Evolutionary conservation across 768 basidiomycete genomes (phyloP).

Genomic region (Phylloporus sp.): DNA sequence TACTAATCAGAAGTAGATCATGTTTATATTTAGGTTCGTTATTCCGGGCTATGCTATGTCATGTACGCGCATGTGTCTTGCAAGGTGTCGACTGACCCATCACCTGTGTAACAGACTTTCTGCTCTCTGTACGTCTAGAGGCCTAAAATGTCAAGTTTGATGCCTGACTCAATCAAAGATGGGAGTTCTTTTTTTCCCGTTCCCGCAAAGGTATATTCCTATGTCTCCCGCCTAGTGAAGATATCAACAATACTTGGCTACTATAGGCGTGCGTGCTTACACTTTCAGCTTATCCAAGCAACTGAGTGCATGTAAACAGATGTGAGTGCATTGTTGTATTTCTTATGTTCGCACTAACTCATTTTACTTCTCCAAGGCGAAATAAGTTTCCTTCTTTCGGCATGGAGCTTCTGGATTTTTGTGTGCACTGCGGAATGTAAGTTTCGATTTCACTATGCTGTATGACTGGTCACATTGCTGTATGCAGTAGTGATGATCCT

Average conservation of each 20-base stretch:
- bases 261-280: not conserved
- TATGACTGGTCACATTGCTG: not conserved
- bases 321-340: not conserved
- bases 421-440: not conserved
- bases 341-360: not conserved
- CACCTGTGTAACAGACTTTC: not conserved
- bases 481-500: not conserved
- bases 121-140: not conserved
- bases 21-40: not conserved
- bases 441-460: not conserved
- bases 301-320: not conserved
- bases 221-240: not conserved
- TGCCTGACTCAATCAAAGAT: not conserved
- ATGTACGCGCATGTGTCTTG: not conserved
- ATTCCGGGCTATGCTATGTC: not conserved
- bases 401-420: not conserved
- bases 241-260: not conserved
- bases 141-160: not conserved
- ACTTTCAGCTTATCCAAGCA: not conserved
- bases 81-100: too few species aligned
- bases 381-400: not conserved
- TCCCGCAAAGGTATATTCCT: not conserved
- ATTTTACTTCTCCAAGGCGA: not conserved
- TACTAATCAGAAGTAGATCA: too few species aligned
- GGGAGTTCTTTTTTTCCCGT: not conserved